Evolutionary conservation across 2,329 filamentous ascomycete genomes (phyloP), one percentile per base, ranked within the genome.

Genomic region (Nectriaceae sp.): DNA sequence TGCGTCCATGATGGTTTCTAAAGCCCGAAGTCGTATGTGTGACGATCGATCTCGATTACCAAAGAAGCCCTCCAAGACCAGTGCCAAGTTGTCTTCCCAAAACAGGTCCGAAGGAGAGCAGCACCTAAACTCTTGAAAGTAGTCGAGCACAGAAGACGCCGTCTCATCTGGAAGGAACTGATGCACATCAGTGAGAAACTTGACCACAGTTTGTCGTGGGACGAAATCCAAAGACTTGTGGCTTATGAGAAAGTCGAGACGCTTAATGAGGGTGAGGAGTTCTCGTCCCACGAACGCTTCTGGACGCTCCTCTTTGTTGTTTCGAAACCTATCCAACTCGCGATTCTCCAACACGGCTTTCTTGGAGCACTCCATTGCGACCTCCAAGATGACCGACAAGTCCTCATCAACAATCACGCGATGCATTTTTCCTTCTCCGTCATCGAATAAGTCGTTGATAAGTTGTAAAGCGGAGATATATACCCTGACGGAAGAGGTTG

Each of bases 71-170:
- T 79, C 73, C 15, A 89, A 65, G 2, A 90, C 76, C 21, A 82
- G 69, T 15, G 72, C 70, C 45, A 87, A 73, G 44, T 89, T 87
- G 3, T 77, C 70, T 52, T 87, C 77, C 88, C 87, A 91, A 29
- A 81, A 74, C 40, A 77, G 68, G 57, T 89, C 85, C 0, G 87
- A 88, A 3, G 88, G 88, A 38, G 85, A 87, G 58, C 88, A 88
- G 59, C 83, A 85, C 39, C 85, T 77, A 54, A 87, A 86, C 44
- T 88, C 82, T 46, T 79, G 78, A 54, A 86, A 88, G 62, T 89
- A 83, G 38, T 83, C 78, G 37, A 90, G 76, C 20, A 90, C 78
- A 11, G 86, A 72, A 40, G 78, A 78, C 2, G 80, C 84, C 8
- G 83, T 80, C 4, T 80, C 78, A 61, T 90, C 84, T 5, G 84